Base-by-base conservation (phyloP, 2,329 filamentous ascomycete species). In the Dactylella cylindrospora region DNA sequence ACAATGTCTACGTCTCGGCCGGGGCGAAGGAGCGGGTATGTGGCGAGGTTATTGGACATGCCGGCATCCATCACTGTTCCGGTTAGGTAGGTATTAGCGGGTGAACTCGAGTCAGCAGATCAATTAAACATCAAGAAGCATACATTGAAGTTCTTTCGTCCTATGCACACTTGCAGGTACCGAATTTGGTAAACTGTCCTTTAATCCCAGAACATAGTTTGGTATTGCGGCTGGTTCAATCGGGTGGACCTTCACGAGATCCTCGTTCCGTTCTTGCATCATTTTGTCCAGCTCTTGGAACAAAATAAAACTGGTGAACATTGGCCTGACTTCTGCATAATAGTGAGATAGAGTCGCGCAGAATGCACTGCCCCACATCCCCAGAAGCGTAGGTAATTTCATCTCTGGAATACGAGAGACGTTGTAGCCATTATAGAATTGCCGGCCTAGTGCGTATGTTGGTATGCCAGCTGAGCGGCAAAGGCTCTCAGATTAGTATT, bases 11-110 rank as follows among this genome's bases (percentile, higher is more conserved):
- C 85, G 53, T 95, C 81, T 28, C 93, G 81, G 2, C 90, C 91
- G 0, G 89, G 89, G 8, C 93, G 84, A 13, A 98, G 82, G 2
- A 97, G 79, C 0, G 93, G 93, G 71, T 98, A 98, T 33, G 97
- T 90, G 1, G 93, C 93, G 6, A 98, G 78, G 70, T 98, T 98
- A 72, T 98, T 97, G 66, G 88, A 94, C 93, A 98, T 98, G 44
- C 93, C 93, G 1, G 93, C 90, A 72, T 98, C 93, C 67, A 68
- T 45, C 29, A 60, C 49, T 55, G 26, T 1, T 17, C 32, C 15
- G 13, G 10, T 23, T 44, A 39, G 22, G 39, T 36, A 29, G 9
- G 5, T 22, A 23, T 10, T 7, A 28, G 20, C 19, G 15, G 39
- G 12, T 17, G 9, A 13, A 26, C 5, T 8, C 8, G 28, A n/a